Evolutionary conservation across 2,329 filamentous ascomycete genomes (phyloP).

Genomic region (Cryphonectria carpinicola): DNA sequence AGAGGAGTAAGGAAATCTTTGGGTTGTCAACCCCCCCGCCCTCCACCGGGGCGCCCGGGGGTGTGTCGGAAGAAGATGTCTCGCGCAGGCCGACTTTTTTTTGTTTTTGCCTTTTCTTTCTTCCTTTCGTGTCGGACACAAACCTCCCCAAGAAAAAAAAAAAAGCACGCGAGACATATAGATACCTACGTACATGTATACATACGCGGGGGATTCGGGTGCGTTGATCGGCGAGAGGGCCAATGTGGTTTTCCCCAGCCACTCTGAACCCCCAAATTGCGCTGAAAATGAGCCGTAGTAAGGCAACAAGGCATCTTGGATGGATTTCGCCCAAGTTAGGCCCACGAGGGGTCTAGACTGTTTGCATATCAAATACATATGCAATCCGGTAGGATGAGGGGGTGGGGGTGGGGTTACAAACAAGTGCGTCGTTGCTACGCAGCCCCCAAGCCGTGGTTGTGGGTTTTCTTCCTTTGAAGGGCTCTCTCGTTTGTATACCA

Average conservation of each 20-base stretch:
- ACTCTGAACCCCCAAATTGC: neutral
- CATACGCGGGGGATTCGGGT: neutral
- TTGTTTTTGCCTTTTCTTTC: neutral
- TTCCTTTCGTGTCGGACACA: neutral
- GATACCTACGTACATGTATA: no score
- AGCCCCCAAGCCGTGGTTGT: neutral
- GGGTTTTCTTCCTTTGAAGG: neutral
- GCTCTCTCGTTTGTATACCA: neutral
- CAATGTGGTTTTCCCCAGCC: neutral
- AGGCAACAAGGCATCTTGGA: neutral
- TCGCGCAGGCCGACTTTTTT: neutral
- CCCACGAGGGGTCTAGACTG: neutral
- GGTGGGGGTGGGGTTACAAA: neutral
- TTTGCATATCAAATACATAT: neutral
- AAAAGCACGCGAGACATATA: neutral
- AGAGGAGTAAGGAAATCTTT: neutral
- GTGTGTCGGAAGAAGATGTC: neutral
- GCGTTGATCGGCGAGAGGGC: neutral
- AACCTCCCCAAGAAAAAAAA: no score
- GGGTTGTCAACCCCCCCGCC: no score
- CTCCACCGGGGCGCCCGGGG: no score
- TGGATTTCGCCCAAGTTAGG: neutral
- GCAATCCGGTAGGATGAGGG: neutral
- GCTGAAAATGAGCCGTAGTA: neutral
- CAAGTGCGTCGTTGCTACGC: neutral